These are phyloP conservation scores for Venturia pyrina DNA, from an alignment of 2,329 filamentous ascomycete species.

Conservation along the genomic window DNA sequence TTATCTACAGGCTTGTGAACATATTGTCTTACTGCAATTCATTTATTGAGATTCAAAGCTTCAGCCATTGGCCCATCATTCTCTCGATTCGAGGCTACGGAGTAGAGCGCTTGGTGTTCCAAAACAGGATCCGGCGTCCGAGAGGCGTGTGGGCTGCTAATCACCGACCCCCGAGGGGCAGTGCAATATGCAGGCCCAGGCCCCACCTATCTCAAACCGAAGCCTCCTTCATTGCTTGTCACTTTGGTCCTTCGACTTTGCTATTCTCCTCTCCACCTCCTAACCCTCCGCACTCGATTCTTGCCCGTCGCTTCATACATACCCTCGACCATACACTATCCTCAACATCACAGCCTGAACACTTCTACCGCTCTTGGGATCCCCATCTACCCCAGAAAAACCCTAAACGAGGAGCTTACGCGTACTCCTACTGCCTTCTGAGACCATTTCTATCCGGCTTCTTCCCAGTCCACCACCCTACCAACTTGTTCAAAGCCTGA, in stretches of 20 bases:
- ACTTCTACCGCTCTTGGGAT: neutral
- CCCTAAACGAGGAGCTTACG: neutral
- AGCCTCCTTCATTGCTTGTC: neutral
- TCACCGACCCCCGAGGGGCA: neutral
- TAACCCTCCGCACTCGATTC: neutral
- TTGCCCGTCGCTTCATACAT: neutral
- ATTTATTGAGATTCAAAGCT: neutral
- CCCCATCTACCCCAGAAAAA: neutral
- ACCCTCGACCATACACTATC: neutral
- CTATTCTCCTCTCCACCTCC: neutral
- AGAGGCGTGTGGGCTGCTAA: neutral
- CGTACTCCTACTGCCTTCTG: neutral
- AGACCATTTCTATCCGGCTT: neutral
- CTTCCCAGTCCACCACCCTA: neutral
- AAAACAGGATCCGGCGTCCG: neutral
- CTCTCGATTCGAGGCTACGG: neutral
- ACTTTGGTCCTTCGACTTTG: neutral
- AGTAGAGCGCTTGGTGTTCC: too few relatives aligned
- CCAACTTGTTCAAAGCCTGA: neutral
- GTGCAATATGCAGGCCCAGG: neutral
- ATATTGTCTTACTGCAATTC: neutral
- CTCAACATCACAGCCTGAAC: neutral
- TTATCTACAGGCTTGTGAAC: too few relatives aligned
- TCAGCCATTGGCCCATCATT: too few relatives aligned
- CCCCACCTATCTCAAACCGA: conserved; percentile 1